These are phyloP conservation scores for Alternaria hordeiaustralica DNA, from an alignment of 2,329 filamentous ascomycete genomes.

Conservation along the genomic window DNA sequence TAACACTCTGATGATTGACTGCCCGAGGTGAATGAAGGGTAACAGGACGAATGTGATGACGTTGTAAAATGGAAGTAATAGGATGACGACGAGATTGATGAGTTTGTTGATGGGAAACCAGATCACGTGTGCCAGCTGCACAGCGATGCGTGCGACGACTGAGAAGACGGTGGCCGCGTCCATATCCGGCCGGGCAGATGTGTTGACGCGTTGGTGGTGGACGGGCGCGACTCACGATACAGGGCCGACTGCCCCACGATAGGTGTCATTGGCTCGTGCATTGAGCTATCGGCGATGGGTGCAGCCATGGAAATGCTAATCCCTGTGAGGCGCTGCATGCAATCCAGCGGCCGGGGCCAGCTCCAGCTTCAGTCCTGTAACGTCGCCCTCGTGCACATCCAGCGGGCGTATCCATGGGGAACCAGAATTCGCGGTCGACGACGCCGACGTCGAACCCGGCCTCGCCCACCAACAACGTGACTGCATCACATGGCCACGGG, in stretches of 20 bases:
- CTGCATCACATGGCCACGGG: conserved; percentile 25
- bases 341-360: conserved; percentile 15
- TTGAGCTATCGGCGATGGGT: conserved; percentile 24
- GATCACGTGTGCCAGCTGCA: conserved; percentile 36
- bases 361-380: conserved; percentile 15
- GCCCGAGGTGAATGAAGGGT: conserved; percentile 57
- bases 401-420: conserved; percentile 36
- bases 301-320: conserved; percentile 23
- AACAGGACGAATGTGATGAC: conserved; percentile 57
- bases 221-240: not conserved
- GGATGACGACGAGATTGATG: conserved; percentile 46
- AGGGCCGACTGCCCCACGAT: conserved; percentile 9
- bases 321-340: conserved; percentile 32
- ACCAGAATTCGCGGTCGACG: conserved; percentile 41
- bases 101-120: conserved; percentile 50
- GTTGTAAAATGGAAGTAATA: conserved; percentile 57
- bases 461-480: conserved; percentile 29
- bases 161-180: conserved; percentile 37
- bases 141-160: conserved; percentile 20
- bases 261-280: conserved; percentile 23
- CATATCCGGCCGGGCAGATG: conserved; percentile 20
- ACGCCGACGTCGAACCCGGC: conserved; percentile 31
- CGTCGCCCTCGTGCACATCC: conserved; percentile 1
- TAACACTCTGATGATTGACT: conserved; percentile 49
- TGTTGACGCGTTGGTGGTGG: not conserved